Conservation (phyloP, 129 eudicot genomes). For the Pulicaria dysenterica region DNA sequence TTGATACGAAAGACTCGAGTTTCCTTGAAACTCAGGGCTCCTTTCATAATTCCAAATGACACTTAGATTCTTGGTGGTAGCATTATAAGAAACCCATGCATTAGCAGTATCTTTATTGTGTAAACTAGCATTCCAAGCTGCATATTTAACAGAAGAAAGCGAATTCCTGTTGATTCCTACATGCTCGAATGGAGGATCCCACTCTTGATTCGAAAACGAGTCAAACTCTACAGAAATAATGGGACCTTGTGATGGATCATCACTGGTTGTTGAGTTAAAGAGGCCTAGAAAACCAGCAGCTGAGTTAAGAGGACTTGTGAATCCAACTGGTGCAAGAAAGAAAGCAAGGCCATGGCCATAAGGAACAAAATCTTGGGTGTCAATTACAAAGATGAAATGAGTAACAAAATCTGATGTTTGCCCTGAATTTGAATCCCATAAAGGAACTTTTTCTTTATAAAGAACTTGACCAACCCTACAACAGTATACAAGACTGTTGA, state of each 20-base stretch:
- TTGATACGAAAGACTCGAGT: slow-evolving; percentile 33
- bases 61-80: slow-evolving; percentile 43
- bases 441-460: slow-evolving; percentile 39
- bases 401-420: slow-evolving; percentile 42
- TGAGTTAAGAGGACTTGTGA: slow-evolving; percentile 48
- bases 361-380: slow-evolving; percentile 14
- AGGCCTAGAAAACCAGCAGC: slow-evolving; percentile 59
- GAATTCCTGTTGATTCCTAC: slow-evolving; percentile 54
- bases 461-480: slow-evolving; percentile 47
- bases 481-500: slow-evolving; percentile 24
- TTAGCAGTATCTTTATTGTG: slow-evolving; percentile 38
- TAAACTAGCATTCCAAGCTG: slow-evolving; percentile 47
- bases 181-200: slow-evolving; percentile 50
- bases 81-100: slow-evolving; percentile 46
- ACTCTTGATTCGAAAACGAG: slow-evolving; percentile 39
- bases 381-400: slow-evolving; percentile 48
- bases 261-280: slow-evolving; percentile 36
- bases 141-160: slow-evolving; percentile 28
- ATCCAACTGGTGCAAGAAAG: slow-evolving; percentile 52
- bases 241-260: slow-evolving; percentile 29
- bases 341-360: slow-evolving; percentile 55
- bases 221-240: slow-evolving; percentile 59
- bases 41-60: slow-evolving; percentile 41
- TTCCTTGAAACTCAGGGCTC: slow-evolving; percentile 32
- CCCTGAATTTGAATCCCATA: slow-evolving; percentile 47